Base-by-base conservation (phyloP, 2,329 filamentous ascomycete genomes). In the Aspergillus intermedius region DNA sequence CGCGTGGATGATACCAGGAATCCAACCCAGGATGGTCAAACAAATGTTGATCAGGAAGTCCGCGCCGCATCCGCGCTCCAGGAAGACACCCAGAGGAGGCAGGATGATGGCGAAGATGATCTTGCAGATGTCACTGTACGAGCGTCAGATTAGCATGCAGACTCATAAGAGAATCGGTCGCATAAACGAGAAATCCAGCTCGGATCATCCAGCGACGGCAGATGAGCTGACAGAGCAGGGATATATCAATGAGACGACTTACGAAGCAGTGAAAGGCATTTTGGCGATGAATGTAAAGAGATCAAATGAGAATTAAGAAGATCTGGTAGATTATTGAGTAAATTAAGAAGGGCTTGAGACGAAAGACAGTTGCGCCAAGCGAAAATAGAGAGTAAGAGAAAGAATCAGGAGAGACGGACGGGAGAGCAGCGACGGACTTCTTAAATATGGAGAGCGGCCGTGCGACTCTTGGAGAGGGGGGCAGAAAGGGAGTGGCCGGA, bases 41-140 rank as follows among this genome's bases (percentile, higher is more conserved):
- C 90, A 79, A 72, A 95, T 88, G 84, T 94, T 95, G 82, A 95
- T 94, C 73, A 91, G 77, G 65, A 95, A 77, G 69, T 95, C 88
- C 59, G 84, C 82, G 67, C 85, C 85, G 75, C 90, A 95, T 63
- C 90, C 90, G 61, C 86, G 83, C 84, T 95, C 90, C 60, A 95
- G 87, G 81, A 95, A 93, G 69, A 95, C 90, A 76, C 90, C 90
- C 48, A 95, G 75, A 68, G 90, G 90, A 49, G 90, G 90, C 57
- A 95, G 82, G 75, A 95, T 76, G 77, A 95, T 77, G 77, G 90
- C 90, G 75, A 95, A 80, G 74, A 95, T 80, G 78, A 87, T 86
- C 76, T 87, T 87, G 81, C 83, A 83, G 74, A 87, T 82, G 68
- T 88, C 84, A 69, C 83, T 86, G 61, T 30, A 30, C 10, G 8